phyloP scores from a whole-genome alignment of 2,329 filamentous ascomycete genomes.

The Immersiporthe knoxdaviesiana region DNA sequence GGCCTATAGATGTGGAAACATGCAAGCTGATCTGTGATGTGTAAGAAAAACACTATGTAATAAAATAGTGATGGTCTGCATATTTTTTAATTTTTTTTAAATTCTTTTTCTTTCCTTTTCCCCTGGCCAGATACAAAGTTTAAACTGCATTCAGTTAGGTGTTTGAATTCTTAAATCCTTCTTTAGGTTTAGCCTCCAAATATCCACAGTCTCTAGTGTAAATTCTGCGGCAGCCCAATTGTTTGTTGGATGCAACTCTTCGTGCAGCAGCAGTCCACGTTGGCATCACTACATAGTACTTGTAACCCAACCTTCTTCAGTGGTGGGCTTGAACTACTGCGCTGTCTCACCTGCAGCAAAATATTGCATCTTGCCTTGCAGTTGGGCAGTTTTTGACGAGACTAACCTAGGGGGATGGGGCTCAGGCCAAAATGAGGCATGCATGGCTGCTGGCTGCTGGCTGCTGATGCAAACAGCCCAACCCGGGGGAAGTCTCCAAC shows the following conservation, averaged over 20 bases:
- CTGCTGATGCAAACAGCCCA: background rate
- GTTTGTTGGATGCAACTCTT: background rate
- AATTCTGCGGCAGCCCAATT: background rate
- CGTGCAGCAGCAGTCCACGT: background rate
- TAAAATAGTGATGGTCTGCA: too few species aligned
- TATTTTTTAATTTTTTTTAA: too few species aligned
- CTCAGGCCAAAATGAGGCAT: background rate
- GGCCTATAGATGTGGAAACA: background rate
- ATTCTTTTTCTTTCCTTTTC: too few species aligned
- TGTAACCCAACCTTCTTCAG: background rate
- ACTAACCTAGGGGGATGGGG: too few species aligned
- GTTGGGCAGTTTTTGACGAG: slow-evolving; percentile 14
- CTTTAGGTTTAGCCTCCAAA: background rate
- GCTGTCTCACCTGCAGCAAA: background rate
- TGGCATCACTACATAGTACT: background rate
- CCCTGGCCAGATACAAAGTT: too few species aligned
- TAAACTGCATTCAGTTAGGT: background rate
- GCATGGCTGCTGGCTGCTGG: background rate
- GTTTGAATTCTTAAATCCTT: background rate
- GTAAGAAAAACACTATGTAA: background rate
- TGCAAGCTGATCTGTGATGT: slow-evolving; percentile 1
- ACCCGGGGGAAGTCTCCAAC: background rate
- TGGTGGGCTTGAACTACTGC: background rate
- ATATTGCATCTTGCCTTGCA: background rate
- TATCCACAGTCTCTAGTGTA: background rate